Base-by-base conservation (phyloP, 2,329 filamentous ascomycete genomes). In the Elsinoe batatas region DNA sequence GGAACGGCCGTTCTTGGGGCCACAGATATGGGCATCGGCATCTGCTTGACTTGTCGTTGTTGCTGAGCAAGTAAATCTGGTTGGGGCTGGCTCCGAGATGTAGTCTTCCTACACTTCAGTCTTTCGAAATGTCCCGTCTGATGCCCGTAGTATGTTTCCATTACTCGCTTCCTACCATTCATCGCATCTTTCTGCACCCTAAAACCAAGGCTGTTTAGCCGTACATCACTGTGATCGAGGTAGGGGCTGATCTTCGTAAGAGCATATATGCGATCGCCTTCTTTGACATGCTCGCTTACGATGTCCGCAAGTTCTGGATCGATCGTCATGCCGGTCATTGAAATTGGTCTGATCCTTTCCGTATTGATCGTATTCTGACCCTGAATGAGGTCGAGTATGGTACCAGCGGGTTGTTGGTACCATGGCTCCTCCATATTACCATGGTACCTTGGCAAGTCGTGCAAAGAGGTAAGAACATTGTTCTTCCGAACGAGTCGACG, bases 101-200 rank as follows among this genome's bases (percentile, higher is more conserved):
- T 3, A 30, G 30, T 8, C 22, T 56, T 32, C 35, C 43, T n/a
- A 46, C 46, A 26, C 40, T 55, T 55, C 15, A 40, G 42, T 4
- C 57, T 46, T 44, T 60, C 50, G 18, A 58, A 43, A 11, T 53
- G 51, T n/a, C 40, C 54, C 30, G 55, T 50, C 36, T 49, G 53
- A 13, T 54, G 49, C n/a, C 58, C 58, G 17, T 60, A 60, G 50
- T 60, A 60, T 6, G 54, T 57, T 35, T 60, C 56, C 18, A 35
- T 30, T 5, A 49, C 38, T 22, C 35, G 53, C 43, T 37, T 47
- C 26, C 56, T 57, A 3, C 53, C 53, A 20, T 26, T 53, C 36
- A n/a, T n/a, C 1, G 43, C 11, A 35, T 57, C 54, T 13, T 15
- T 43, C 18, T 15, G 18, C 13, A 57, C 30, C 10, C 54, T 53